These are phyloP conservation scores for Arabidopsis thaliana DNA, from an alignment of 345 rosid species.

Conservation along the genomic window TAIR10.1 NC_003071.7:1441501-1442000, in stretches of 20 bases:
- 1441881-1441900: no score
- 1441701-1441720: conserved; percentile 85
- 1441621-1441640: conserved; percentile 80
- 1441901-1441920: no score
- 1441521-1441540: conserved; percentile 61
- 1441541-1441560: conserved; percentile 45
- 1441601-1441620: conserved; percentile 82
- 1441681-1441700: conserved; percentile 90
- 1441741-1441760: background rate
- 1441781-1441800: background rate
- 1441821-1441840: no score
- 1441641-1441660: conserved; percentile 82
- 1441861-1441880: no score
- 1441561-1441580: conserved; percentile 54
- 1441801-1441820: no score
- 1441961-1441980: no score
- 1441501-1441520: conserved; percentile 41
- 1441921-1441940: no score
- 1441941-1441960: no score
- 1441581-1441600: conserved; percentile 76
- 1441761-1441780: background rate
- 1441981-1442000: no score
- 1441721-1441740: background rate
- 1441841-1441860: no score
- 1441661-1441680: conserved; percentile 94